Percentiles rank a stretch among this genome's conserved stretches.
phyloP scores from a whole-genome alignment of 495 filamentous ascomycete genomes.

The Hypoxylon intermedium region DNA sequence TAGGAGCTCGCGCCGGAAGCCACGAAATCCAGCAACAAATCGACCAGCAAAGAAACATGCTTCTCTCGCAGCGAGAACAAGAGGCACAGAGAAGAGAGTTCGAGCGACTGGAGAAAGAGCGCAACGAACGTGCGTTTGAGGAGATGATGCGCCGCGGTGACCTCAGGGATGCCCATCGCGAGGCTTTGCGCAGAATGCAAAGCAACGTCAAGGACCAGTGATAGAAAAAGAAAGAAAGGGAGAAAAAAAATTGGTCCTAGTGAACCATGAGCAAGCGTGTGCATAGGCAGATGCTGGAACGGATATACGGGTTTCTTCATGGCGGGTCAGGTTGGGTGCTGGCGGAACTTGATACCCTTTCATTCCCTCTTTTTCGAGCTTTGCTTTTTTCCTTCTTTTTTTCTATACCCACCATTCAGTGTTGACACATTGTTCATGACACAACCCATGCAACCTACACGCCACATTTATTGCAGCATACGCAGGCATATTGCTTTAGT shows the following conservation, averaged over 20 bases:
- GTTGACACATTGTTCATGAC: neutral
- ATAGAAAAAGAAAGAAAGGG: constrained; percentile 12
- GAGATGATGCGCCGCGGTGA: constrained; percentile 77
- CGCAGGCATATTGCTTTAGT: neutral
- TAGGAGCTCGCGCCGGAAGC: constrained; percentile 35
- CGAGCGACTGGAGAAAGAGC: constrained; percentile 52
- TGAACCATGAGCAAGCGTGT: neutral
- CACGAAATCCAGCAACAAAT: constrained; percentile 45
- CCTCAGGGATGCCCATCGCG: constrained; percentile 78
- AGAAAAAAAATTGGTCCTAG: neutral
- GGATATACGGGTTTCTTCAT: constrained; percentile 17
- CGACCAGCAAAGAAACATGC: constrained; percentile 51
- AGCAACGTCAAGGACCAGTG: constrained; percentile 63
- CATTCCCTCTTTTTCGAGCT: no score
- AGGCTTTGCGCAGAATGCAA: constrained; percentile 86
- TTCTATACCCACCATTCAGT: neutral
- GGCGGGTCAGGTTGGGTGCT: constrained; percentile 3
- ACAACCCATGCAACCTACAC: neutral
- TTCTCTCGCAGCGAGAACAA: constrained; percentile 55
- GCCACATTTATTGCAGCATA: constrained; percentile 1
- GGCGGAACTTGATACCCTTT: constrained; percentile 36
- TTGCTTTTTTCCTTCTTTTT: constrained; percentile 5
- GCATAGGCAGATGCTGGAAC: constrained; percentile 10
- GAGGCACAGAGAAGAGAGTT: constrained; percentile 54
- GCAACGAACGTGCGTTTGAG: constrained; percentile 65